Evolutionary conservation across 2,329 filamentous ascomycete species (phyloP).

Genomic region (Phialocephala sp.): DNA sequence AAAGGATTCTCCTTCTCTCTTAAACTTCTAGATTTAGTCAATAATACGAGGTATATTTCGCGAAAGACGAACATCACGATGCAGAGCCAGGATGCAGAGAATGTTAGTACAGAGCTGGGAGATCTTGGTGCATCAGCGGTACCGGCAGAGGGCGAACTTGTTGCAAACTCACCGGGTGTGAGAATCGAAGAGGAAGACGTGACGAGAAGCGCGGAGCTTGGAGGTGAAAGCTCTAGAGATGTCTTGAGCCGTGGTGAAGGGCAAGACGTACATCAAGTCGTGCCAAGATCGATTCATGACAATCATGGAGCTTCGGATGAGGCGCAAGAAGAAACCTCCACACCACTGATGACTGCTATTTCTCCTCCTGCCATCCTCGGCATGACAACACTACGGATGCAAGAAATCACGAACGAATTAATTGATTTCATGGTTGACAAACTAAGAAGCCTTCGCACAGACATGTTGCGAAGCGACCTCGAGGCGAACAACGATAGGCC

Average conservation of each 20-base stretch:
- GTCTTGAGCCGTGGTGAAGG: background rate
- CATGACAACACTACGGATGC: background rate
- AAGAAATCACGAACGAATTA: background rate
- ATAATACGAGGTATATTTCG: background rate
- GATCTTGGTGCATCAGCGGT: background rate
- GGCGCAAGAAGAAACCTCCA: too few species aligned
- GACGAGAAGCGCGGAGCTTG: background rate
- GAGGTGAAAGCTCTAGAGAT: background rate
- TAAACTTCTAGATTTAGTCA: background rate
- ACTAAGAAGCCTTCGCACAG: background rate
- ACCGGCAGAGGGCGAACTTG: background rate
- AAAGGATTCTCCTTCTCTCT: background rate
- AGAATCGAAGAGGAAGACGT: background rate
- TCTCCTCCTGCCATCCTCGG: background rate
- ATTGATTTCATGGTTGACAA: constrained; percentile 2
- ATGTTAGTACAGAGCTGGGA: background rate
- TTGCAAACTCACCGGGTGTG: background rate
- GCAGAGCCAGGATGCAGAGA: background rate
- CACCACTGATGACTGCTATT: too few species aligned
- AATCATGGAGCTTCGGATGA: too few species aligned
- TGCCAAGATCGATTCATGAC: too few species aligned
- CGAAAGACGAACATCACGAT: background rate
- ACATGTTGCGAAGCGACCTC: background rate
- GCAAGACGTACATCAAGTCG: background rate
- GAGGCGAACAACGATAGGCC: background rate